Percentiles rank a stretch among this genome's conserved stretches.
These are phyloP conservation scores for Aschersonia sp. DNA, from an alignment of 2,329 filamentous ascomycete genomes.

Conservation along the genomic window DNA sequence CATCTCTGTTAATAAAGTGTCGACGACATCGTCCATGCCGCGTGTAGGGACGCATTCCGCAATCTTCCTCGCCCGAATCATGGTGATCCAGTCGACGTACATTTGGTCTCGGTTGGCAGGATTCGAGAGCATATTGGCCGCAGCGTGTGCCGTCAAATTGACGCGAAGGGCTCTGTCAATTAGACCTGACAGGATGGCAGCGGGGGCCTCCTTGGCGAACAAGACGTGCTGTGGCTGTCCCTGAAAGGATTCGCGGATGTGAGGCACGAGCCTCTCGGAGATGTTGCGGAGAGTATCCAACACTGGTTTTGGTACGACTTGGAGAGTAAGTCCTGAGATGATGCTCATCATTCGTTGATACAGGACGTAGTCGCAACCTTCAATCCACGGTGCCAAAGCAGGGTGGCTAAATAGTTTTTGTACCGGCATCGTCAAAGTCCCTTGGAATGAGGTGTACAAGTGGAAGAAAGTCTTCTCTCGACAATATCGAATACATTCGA, in stretches of 20 bases:
- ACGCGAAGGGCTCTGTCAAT: conserved; percentile 79
- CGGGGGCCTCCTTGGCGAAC: conserved; percentile 74
- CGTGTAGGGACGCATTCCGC: conserved; percentile 47
- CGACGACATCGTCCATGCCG: conserved; percentile 53
- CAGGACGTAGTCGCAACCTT: conserved; percentile 86
- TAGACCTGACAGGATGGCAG: conserved; percentile 74
- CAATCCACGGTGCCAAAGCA: conserved; percentile 78
- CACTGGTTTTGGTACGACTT: conserved; percentile 80
- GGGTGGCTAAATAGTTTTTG: conserved; percentile 80
- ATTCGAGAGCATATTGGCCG: conserved; percentile 82
- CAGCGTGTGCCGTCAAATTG: conserved; percentile 85
- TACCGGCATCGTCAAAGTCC: conserved; percentile 90
- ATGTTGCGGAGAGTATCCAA: conserved; percentile 80
- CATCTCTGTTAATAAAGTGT: conserved; percentile 50
- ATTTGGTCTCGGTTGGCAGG: conserved; percentile 85
- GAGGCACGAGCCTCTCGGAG: conserved; percentile 62
- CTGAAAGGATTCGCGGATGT: conserved; percentile 75
- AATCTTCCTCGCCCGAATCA: conserved; percentile 47
- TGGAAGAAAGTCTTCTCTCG: conserved; percentile 96
- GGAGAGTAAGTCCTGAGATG: conserved; percentile 72
- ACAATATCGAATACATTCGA: conserved; percentile 91
- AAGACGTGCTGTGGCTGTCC: conserved; percentile 75
- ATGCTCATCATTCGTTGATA: conserved; percentile 97
- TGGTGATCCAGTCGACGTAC: conserved; percentile 79
- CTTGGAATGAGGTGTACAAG: conserved; percentile 87